Evolutionary conservation across 2,329 filamentous ascomycete species (phyloP).

Genomic region (Trichoderma lentiforme): DNA sequence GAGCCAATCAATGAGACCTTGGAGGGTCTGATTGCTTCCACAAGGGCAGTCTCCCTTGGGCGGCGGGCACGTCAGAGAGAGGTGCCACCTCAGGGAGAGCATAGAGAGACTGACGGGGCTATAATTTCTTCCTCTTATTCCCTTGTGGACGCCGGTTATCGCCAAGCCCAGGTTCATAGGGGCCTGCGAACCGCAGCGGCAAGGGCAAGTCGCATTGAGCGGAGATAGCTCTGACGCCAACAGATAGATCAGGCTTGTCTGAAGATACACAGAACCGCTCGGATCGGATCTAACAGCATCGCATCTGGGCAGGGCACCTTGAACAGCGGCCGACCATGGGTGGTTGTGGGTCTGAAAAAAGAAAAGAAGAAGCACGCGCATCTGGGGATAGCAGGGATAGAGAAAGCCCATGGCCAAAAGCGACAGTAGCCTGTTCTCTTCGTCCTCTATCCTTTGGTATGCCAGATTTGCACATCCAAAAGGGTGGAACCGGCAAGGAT

Average conservation of each 20-base stretch:
- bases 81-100: conserved; percentile 6
- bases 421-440: background rate
- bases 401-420: conserved; percentile 5
- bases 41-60: conserved; percentile 20
- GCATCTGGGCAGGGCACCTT: conserved; percentile 1
- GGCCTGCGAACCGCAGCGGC: conserved; percentile 10
- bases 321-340: conserved; percentile 15
- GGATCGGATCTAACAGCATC: conserved; percentile 17
- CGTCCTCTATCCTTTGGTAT: conserved; percentile 21
- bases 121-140: background rate
- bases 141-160: background rate
- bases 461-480: conserved; percentile 22
- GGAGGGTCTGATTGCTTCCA: conserved; percentile 9
- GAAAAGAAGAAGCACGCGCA: conserved; percentile 20
- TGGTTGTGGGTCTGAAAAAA: conserved; percentile 12
- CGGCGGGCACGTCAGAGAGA: conserved; percentile 19
- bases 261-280: conserved; percentile 2
- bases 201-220: conserved; percentile 8
- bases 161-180: conserved; percentile 10
- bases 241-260: background rate
- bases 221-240: conserved; percentile 16
- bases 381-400: conserved; percentile 20
- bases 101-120: background rate
- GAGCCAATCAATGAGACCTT: conserved; percentile 8
- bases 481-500: conserved; percentile 15